A percentile compares a stretch with the other conserved stretches of the same genome.
Conservation (phyloP, 163 green algal species). For the Chlorella variabilis region DNA sequence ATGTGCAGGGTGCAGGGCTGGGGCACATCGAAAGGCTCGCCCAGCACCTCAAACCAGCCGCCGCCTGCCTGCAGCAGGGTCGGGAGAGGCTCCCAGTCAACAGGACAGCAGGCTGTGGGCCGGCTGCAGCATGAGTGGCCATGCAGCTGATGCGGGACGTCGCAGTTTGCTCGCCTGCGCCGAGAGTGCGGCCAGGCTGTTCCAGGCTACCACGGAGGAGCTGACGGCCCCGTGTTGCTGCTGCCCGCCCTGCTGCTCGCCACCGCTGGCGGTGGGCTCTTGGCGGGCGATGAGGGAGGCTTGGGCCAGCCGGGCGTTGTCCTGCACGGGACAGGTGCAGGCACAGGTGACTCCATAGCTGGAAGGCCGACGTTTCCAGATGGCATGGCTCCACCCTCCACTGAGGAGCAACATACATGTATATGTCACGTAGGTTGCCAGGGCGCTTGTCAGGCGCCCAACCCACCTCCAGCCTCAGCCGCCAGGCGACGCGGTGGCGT, state of each 20-base stretch:
- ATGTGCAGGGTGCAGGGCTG: background rate
- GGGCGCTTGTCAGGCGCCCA: background rate
- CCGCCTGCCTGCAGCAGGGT: background rate
- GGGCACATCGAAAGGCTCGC: background rate
- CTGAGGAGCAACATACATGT: too few relatives aligned
- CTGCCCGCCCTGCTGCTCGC: background rate
- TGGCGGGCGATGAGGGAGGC: background rate
- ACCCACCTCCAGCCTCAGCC: background rate
- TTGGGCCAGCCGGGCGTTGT: background rate
- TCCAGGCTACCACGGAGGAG: background rate
- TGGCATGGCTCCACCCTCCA: too few relatives aligned
- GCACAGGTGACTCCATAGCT: too few relatives aligned
- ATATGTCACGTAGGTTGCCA: too few relatives aligned
- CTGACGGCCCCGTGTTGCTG: background rate
- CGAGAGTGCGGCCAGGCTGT: background rate
- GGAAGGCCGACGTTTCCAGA: too few relatives aligned
- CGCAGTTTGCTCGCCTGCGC: background rate
- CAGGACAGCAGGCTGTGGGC: background rate
- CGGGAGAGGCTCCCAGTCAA: too few relatives aligned
- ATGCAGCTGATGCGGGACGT: too few relatives aligned
- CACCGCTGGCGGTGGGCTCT: background rate
- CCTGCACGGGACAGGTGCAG: too few relatives aligned
- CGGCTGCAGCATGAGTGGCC: background rate
- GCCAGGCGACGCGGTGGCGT: background rate
- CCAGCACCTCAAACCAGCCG: conserved; percentile 6